Percentiles rank a stretch among this genome's conserved stretches.
Evolutionary conservation across 2,329 filamentous ascomycete genomes (phyloP).

Genomic region (Microdochium trichocladiopsis): DNA sequence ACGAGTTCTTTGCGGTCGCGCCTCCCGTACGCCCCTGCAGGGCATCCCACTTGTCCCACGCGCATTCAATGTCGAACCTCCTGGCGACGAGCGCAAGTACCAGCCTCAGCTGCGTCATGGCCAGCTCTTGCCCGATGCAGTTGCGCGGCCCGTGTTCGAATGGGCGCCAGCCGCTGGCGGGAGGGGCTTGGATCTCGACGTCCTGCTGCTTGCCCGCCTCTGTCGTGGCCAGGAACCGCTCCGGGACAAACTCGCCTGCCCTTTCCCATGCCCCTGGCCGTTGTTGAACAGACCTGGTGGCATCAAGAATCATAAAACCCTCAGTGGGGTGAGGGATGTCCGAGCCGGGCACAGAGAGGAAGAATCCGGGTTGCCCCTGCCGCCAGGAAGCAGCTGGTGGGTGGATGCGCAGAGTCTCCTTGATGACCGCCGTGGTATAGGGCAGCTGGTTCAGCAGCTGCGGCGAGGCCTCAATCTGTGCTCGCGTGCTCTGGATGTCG

Average conservation of each 20-base stretch:
- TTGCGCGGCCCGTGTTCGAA: constrained; percentile 47
- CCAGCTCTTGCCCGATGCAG: constrained; percentile 51
- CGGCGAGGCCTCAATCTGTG: constrained; percentile 31
- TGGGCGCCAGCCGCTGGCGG: constrained; percentile 37
- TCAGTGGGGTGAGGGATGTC: constrained; percentile 32
- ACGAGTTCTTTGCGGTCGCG: neutral
- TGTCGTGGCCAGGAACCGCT: neutral
- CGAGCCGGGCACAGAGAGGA: constrained; percentile 31
- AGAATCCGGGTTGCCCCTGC: constrained; percentile 29
- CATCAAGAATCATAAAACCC: constrained; percentile 16
- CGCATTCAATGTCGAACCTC: constrained; percentile 38
- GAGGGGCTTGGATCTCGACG: constrained; percentile 5
- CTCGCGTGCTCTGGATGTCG: constrained; percentile 25
- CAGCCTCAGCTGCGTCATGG: constrained; percentile 42
- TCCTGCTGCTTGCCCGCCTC: neutral
- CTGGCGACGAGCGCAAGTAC: constrained; percentile 39
- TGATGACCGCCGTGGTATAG: constrained; percentile 44
- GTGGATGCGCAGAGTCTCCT: constrained; percentile 45
- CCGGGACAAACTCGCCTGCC: constrained; percentile 11
- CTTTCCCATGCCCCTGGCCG: neutral
- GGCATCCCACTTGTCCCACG: constrained; percentile 20
- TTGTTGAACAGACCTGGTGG: neutral
- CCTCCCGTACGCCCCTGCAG: neutral
- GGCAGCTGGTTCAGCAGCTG: constrained; percentile 40
- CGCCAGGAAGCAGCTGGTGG: constrained; percentile 31